Evolutionary conservation across 352 stramenopile genomes (phyloP), one percentile per base, ranked within the genome.

Genomic region (Hyaloperonospora arabidopsidis): DNA sequence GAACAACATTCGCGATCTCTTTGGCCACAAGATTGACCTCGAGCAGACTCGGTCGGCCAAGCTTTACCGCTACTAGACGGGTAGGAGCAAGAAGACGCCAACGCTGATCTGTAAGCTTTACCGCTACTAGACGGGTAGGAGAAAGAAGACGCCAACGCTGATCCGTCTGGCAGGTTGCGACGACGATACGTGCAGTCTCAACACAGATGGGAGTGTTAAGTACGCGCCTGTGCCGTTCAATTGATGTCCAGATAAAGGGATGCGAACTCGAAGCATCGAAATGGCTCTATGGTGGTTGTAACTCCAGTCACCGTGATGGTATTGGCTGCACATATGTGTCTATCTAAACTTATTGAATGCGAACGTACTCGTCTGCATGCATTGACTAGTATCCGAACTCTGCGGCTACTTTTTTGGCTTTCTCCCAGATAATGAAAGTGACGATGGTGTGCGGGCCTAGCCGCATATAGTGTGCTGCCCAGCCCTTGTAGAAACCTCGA

Each of bases 1-100:
- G 59, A 98, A 92, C 67, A 99, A 99, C 79, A 99, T 99, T 70
- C 86, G 97, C 52, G 96, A 99, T 71, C 91, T 99, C 52, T 99
- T 99, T 70, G 97, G 97, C 62, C 97, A 99, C 82, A 99, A 99
- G 86, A 86, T 98, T 39, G 95, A 98, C 74, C 81, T 99, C 64
- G 92, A 96, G 47, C 86, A 97, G 66, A 98, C 95, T 34, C 80
- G 79, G 79, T 95, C 86, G 62, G 94, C 95, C 63, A 89, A 92
- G 61, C 63, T 94, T 38, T 92, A 90, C 68, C 84, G 84, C 69
- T 84, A 89, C 71, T 89, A 86, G 54, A 65, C 53, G 41, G 36
- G 35, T 7, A 7, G 25, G 3, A 29, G 25, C 25, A 29, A 29
- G 25, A 29, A 29, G 25, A 29, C 25, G 25, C 25, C 25, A 29